Evolutionary conservation across 768 basidiomycete genomes (phyloP), one percentile per base, ranked within the genome.

Genomic region (Kwoniella europaea): DNA sequence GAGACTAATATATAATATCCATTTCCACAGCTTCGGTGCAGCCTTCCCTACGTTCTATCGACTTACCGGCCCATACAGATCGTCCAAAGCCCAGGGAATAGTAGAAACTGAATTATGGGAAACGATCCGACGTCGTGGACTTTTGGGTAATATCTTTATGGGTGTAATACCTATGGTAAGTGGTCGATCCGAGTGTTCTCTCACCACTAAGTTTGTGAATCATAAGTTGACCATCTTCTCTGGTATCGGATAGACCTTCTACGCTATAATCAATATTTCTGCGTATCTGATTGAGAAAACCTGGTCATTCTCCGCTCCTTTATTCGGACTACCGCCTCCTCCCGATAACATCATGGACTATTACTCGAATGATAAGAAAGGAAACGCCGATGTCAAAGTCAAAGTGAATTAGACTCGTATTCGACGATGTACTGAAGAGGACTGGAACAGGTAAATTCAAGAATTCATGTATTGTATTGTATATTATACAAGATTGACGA

Each of bases 11-110:
- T 18, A 18, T 50, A 15, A 50, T 50, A 50, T 50, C 6, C 6
- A 29, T 22, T 20, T 16, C 58, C 29, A 2, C 53, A 88, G 88
- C 76, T 89, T 89, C 70, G 88, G 88, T 0, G 88, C 88, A 0
- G 87, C 88, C 13, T 89, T 89, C 79, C 88, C 86, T 3, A 80
- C 87, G 4, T 88, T 88, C 76, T 90, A 89, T 73, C 86, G 89
- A 27, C 84, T 90, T 10, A 75, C 86, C 50, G 88, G 88, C 0
- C 89, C 88, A 0, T 89, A 84, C 81, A 82, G 78, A 43, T 86
- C 86, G 10, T 43, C 77, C 1, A 66, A 56, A 15, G 88, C 87
- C 10, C 84, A 86, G 1, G 67, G 81, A 9, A 85, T 88, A 27
- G 85, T 88, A 68, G 86, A 85, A 76, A 87, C 86, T 2, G 89